A percentile compares a stretch with the other conserved stretches of the same genome.
Conservation (phyloP, 805 yeast genomes). For the Yarrowia keelungensis region DNA sequence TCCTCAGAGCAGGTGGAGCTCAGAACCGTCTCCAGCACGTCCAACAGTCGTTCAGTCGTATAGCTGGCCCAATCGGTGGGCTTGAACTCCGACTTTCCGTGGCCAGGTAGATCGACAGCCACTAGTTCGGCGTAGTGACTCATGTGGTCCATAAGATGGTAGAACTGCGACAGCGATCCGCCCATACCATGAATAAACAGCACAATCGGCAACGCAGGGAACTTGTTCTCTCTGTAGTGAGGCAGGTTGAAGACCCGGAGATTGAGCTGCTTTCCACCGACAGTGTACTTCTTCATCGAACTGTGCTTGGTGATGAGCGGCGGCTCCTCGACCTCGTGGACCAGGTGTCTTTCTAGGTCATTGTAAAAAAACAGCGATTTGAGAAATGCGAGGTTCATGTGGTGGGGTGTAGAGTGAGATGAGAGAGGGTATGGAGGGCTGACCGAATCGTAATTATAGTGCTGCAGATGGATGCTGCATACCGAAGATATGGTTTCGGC, state of each 20-base stretch:
- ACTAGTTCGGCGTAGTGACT: slow-evolving; percentile 68
- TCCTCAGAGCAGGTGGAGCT: slow-evolving; percentile 45
- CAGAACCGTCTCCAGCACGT: slow-evolving; percentile 11
- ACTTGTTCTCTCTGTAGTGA: slow-evolving; percentile 45
- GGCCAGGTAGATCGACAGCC: slow-evolving; percentile 86
- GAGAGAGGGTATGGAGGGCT: not conserved
- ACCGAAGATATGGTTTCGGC: slow-evolving; percentile 12
- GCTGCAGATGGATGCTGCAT: slow-evolving; percentile 8
- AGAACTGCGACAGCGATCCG: slow-evolving; percentile 87
- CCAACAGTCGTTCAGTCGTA: slow-evolving; percentile 52
- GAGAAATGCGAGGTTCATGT: slow-evolving; percentile 28
- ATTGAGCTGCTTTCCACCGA: slow-evolving; percentile 24
- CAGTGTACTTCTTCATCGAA: slow-evolving; percentile 20
- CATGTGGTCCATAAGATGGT: slow-evolving; percentile 68
- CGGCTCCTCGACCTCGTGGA: slow-evolving; percentile 23
- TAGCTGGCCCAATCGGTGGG: slow-evolving; percentile 51
- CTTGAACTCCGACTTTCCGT: slow-evolving; percentile 58
- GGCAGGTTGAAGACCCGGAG: slow-evolving; percentile 45
- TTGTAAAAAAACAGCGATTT: slow-evolving; percentile 36
- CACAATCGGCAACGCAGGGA: slow-evolving; percentile 60
- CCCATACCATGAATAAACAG: slow-evolving; percentile 88
- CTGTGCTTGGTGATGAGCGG: slow-evolving; percentile 38
- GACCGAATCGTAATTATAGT: slow-evolving; percentile 23
- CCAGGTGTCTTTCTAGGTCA: slow-evolving; percentile 35
- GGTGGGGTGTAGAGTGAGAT: slow-evolving; percentile 4